Base-by-base conservation (phyloP, 768 basidiomycete species). In the Lentinula detonsa region DNA sequence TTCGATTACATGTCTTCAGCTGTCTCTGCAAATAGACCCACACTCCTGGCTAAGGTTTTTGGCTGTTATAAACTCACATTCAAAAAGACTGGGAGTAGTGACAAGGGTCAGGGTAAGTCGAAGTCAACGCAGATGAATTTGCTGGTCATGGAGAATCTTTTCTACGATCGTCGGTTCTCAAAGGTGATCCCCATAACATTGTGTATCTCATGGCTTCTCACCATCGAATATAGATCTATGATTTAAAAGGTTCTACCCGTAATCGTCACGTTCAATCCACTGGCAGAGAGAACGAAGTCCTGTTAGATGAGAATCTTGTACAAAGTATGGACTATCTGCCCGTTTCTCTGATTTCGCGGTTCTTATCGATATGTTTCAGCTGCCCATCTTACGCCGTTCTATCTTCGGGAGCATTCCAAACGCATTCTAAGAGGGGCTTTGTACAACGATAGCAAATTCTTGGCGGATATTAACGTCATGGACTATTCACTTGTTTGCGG, bases 1-100 rank as follows among this genome's bases (percentile, higher is more conserved):
- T 98, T 99, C 68, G 91, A 95, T 63, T 99, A 98, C 71, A 95
- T 98, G 89, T 91, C 93, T 1, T 93, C 91, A n/a, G 91, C 94
- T 2, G 86, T 97, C 15, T 84, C 86, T 56, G 87, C 88, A 40
- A 85, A 91, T 65, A 95, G 93, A 13, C 96, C 96, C 0, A 98
- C 96, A 0, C 80, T 97, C 0, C 79, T 99, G 5, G 96, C 97
- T 39, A 98, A 98, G 75, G 90, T 98, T 57, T 96, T 97, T 63
- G 97, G 97, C 0, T 95, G 95, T 68, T 99, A 91, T 73, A 96
- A 97, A 70, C 80, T 99, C 63, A 91, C 91, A 3, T 95, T 95
- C 75, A 85, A 85, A 65, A 94, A 93, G 71, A 84, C 84, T 8
- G 55, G 55, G 1, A 84, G 86, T 31, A 88, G 85, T 62, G 92